These are phyloP conservation scores for Ophiocordyceps unilateralis DNA, from an alignment of 2,329 filamentous ascomycete species.

Conservation along the genomic window DNA sequence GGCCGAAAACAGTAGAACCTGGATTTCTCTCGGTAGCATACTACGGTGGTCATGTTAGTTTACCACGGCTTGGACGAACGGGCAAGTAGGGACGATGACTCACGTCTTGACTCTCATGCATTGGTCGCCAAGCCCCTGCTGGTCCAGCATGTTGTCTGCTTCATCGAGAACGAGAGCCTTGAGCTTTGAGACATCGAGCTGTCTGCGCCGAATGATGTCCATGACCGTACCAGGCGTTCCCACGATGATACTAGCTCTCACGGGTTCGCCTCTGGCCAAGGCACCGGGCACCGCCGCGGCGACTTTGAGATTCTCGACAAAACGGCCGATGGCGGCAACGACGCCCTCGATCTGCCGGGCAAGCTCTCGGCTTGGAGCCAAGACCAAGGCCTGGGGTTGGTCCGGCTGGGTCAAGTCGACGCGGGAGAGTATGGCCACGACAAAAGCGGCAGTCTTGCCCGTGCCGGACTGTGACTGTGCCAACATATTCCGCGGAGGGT, in stretches of 20 bases:
- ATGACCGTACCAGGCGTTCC: conserved; percentile 88
- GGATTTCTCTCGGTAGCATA: conserved; percentile 55
- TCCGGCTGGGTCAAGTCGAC: conserved; percentile 54
- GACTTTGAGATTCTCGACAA: conserved; percentile 58
- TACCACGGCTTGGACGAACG: too few species aligned
- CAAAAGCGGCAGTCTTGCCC: conserved; percentile 93
- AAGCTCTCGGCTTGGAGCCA: conserved; percentile 86
- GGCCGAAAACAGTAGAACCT: conserved; percentile 88
- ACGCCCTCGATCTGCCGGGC: conserved; percentile 88
- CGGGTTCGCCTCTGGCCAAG: conserved; percentile 47
- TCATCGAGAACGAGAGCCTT: conserved; percentile 85
- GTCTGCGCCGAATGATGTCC: conserved; percentile 64
- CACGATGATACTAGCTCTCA: conserved; percentile 67
- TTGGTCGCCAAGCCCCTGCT: conserved; percentile 88
- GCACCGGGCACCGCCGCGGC: conserved; percentile 71
- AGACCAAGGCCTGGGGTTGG: conserved; percentile 68
- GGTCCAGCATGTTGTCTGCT: conserved; percentile 96
- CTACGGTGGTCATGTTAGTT: conserved; percentile 21
- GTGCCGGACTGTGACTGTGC: conserved; percentile 98
- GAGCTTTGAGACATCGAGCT: conserved; percentile 55
- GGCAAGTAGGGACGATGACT: too few species aligned
- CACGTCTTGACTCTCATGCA: conserved; percentile 79
- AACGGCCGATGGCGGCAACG: conserved; percentile 66
- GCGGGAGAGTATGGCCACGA: conserved; percentile 77
- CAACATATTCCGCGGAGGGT: conserved; percentile 88